Evolutionary conservation across 805 yeast genomes (phyloP), one percentile per base, ranked within the genome.

Genomic region (Saturnispora halmiae): DNA sequence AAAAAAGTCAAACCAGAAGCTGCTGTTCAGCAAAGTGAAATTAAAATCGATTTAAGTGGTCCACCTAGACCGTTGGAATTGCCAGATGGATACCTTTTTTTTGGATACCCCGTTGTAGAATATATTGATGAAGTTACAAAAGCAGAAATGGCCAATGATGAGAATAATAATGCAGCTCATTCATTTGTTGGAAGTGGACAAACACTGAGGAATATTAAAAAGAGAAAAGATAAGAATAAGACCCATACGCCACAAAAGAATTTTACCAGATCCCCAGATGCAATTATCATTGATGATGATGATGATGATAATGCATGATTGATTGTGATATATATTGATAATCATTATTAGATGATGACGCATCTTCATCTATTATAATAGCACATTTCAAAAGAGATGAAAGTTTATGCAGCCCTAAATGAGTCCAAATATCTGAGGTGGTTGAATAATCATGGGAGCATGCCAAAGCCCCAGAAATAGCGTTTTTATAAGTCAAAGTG

Each of bases 1-100:
- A 73, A 75, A 49, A 48, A 67, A 6, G 48, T 64, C 0, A 32
- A 11, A n/a, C 11, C 7, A 18, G 19, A 31, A 18, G 5, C 19
- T 11, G 19, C 16, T 10, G 9, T 35, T 16, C 46, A 49, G 34
- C 39, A 21, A 11, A 21, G 26, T 32, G 38, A 27, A 15, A 20
- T 21, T 13, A 62, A 31, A 49, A 67, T 42, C 61, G 73, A 72
- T 42, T 64, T 76, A 6, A 63, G 71, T 39, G 83, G 81, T 0
- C 73, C 77, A 4, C 83, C 95, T 0, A 82, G 76, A 2, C 82
- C 87, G 8, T 64, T 92, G 41, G 61, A 67, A 5, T 64, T 92
- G 31, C 94, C 95, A 0, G 81, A 73, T 30, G 95, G 94, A 19
- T 90, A 86, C 59, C 66, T 92, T 11, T 92, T 92, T 55, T 88